Percentiles rank a stretch among this genome's conserved stretches.
phyloP scores from a whole-genome alignment of 805 yeast genomes.

The Myxozyma kluyveri region DNA sequence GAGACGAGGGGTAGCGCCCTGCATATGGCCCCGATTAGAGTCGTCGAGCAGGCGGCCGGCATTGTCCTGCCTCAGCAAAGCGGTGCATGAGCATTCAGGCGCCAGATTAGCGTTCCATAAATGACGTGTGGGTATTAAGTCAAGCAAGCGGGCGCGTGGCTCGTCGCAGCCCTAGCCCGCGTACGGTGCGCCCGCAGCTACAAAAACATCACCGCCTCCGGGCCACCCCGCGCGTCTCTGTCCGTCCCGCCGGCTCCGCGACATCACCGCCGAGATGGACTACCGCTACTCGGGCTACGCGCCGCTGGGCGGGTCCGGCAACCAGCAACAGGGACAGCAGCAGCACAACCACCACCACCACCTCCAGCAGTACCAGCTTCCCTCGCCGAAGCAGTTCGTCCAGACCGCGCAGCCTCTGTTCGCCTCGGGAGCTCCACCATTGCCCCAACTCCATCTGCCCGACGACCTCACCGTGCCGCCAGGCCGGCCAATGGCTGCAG shows the following conservation, averaged over 20 bases:
- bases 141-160: no score
- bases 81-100: no score
- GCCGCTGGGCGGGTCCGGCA: slow-evolving; percentile 4
- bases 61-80: no score
- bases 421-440: not conserved
- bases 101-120: no score
- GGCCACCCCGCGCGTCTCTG: slow-evolving; percentile 3
- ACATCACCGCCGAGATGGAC: not conserved
- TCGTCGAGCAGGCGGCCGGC: no score
- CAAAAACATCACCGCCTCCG: slow-evolving; percentile 5
- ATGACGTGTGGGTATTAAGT: no score
- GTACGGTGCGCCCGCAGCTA: no score
- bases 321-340: slow-evolving; percentile 11
- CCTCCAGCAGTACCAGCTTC: slow-evolving; percentile 7
- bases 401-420: not conserved
- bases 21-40: no score
- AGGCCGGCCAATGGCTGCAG: not conserved
- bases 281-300: slow-evolving; percentile 5
- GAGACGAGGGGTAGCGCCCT: no score
- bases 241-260: not conserved
- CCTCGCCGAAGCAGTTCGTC: slow-evolving; percentile 6
- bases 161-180: no score
- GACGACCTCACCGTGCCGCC: not conserved
- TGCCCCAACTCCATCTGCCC: no score
- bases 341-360: not conserved